Evolutionary conservation across 768 basidiomycete genomes (phyloP).

Genomic region (Hydnomerulius pinastri): DNA sequence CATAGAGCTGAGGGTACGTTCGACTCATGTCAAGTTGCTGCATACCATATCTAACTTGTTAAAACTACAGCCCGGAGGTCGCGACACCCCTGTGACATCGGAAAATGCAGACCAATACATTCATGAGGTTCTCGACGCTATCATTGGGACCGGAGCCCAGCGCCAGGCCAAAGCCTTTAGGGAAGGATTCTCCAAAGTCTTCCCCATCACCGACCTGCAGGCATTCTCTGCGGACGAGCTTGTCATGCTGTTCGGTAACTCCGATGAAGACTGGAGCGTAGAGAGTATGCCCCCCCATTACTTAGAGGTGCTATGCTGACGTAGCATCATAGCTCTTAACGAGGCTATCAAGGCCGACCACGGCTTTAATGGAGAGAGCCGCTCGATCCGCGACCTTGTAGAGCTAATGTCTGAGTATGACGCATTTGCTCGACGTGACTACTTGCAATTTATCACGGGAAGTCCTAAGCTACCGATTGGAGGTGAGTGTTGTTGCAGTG

Average conservation of each 20-base stretch:
- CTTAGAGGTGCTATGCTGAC: not conserved
- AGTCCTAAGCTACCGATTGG: slow-evolving; percentile 96
- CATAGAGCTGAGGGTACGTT: slow-evolving; percentile 80
- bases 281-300: slow-evolving; percentile 65
- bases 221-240: slow-evolving; percentile 94
- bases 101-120: slow-evolving; percentile 92
- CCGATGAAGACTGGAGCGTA: slow-evolving; percentile 94
- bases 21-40: not conserved
- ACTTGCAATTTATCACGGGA: slow-evolving; percentile 96
- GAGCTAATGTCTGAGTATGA: slow-evolving; percentile 87
- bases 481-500: slow-evolving; percentile 51
- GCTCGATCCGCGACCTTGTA: slow-evolving; percentile 84
- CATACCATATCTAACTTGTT: not conserved
- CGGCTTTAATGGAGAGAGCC: slow-evolving; percentile 94
- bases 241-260: slow-evolving; percentile 94
- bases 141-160: slow-evolving; percentile 77
- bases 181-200: slow-evolving; percentile 94
- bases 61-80: slow-evolving; percentile 66
- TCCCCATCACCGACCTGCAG: slow-evolving; percentile 87
- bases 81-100: slow-evolving; percentile 77
- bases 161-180: slow-evolving; percentile 89
- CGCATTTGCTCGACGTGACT: slow-evolving; percentile 71
- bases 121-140: slow-evolving; percentile 81
- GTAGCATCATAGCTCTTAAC: slow-evolving; percentile 60
- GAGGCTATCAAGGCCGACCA: slow-evolving; percentile 97